phyloP scores from a whole-genome alignment of 169 alveolate genomes.

The Toxoplasma gondii region DNA sequence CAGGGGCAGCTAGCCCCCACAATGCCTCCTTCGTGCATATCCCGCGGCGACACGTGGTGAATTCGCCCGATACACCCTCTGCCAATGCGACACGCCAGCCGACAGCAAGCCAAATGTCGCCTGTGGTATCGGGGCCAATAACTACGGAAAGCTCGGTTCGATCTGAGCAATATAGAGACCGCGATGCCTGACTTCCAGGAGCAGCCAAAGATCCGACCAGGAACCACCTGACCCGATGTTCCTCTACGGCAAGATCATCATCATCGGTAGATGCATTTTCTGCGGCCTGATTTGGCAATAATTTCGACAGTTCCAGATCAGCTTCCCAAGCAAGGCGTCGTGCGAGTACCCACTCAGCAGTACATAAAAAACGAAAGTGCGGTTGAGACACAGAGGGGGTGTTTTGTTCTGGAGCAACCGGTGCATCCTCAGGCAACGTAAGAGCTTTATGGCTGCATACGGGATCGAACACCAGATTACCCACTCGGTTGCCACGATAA shows the following conservation, averaged over 20 bases:
- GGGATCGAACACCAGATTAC: background rate
- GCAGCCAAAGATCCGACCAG: background rate
- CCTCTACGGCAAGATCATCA: background rate
- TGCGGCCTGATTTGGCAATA: background rate
- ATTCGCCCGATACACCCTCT: background rate
- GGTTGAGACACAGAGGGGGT: background rate
- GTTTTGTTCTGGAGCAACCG: background rate
- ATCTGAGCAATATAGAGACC: slow-evolving; percentile 4
- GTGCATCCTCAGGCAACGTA: background rate
- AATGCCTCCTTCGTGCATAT: background rate
- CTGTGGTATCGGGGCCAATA: background rate
- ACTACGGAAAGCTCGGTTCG: background rate
- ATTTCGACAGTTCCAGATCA: background rate
- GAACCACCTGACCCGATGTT: background rate
- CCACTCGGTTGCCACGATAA: background rate
- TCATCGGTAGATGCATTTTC: background rate
- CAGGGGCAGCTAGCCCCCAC: background rate
- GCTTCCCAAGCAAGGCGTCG: background rate
- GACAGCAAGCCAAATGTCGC: background rate
- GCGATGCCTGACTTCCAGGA: background rate
- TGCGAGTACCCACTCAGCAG: background rate
- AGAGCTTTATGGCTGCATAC: background rate
- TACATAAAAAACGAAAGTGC: background rate
- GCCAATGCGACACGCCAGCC: slow-evolving; percentile 24
- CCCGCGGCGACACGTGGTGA: slow-evolving; percentile 20